Conservation (phyloP, 2,329 filamentous ascomycete genomes). For the Fusarium sp. region DNA sequence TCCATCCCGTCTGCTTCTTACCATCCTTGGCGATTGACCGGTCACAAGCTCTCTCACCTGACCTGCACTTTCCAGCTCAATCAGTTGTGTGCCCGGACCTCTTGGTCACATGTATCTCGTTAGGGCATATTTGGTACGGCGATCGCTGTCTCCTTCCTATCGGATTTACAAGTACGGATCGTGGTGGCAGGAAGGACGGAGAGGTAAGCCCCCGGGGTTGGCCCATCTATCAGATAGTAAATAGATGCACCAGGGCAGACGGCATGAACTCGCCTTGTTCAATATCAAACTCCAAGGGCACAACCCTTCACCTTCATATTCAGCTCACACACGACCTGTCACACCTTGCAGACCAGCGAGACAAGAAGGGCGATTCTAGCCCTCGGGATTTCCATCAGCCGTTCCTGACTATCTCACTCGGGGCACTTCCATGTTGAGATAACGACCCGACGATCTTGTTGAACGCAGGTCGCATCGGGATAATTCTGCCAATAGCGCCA, state of each 20-base stretch:
- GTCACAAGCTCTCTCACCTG: conserved; percentile 40
- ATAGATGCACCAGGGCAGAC: not conserved
- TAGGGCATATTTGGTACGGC: conserved; percentile 11
- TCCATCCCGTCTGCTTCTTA: conserved; percentile 24
- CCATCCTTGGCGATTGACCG: conserved; percentile 27
- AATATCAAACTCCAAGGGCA: not conserved
- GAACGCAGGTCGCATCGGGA: conserved; percentile 32
- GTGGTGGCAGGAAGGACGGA: conserved; percentile 2
- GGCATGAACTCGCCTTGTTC: not conserved
- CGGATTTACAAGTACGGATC: conserved; percentile 1
- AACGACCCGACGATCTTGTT: conserved; percentile 36
- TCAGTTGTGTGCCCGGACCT: conserved; percentile 21
- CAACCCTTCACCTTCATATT: not conserved
- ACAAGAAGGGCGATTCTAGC: conserved; percentile 19
- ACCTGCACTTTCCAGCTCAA: conserved; percentile 18
- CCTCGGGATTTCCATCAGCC: conserved; percentile 25
- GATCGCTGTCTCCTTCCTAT: conserved; percentile 10
- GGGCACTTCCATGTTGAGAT: conserved; percentile 38
- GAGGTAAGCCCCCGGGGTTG: not conserved
- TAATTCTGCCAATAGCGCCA: conserved; percentile 39
- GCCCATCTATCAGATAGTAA: not conserved
- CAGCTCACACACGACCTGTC: not conserved
- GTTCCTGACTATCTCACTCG: conserved; percentile 43
- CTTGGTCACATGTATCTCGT: conserved; percentile 27
- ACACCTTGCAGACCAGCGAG: not conserved